Evolutionary conservation across 345 rosid genomes (phyloP).

Genomic region (Luvunga scandens): DNA sequence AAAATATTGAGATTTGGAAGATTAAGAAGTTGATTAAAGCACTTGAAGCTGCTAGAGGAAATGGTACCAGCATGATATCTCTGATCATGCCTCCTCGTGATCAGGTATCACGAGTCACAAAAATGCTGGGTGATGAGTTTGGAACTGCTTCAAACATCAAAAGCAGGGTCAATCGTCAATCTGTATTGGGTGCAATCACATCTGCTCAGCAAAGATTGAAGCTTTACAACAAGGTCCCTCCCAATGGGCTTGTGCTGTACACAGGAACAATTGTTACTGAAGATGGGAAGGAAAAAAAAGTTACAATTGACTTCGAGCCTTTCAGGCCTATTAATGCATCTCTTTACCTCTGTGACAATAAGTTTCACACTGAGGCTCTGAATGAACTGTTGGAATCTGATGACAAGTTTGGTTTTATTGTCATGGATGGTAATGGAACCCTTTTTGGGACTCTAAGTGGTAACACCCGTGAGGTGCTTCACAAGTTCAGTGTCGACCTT

Average conservation of each 20-base stretch:
- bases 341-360: conserved; percentile 81
- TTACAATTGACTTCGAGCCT: conserved; percentile 88
- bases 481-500: conserved; percentile 82
- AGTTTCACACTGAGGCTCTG: conserved; percentile 84
- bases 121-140: conserved; percentile 95
- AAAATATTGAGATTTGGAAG: conserved; percentile 94
- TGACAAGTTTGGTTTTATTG: conserved; percentile 89
- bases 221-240: conserved; percentile 85
- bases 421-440: conserved; percentile 95
- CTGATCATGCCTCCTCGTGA: conserved; percentile 97
- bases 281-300: conserved; percentile 93
- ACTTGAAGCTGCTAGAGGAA: conserved; percentile 85
- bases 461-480: conserved; percentile 86
- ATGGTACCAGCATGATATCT: conserved; percentile 96
- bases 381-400: conserved; percentile 85
- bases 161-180: conserved; percentile 87
- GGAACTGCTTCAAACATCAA: conserved; percentile 96
- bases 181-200: conserved; percentile 87
- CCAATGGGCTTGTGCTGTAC: conserved; percentile 87
- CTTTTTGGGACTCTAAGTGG: conserved; percentile 91
- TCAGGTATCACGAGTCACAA: conserved; percentile 84
- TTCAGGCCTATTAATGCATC: conserved; percentile 95
- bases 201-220: conserved; percentile 94
- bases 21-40: conserved; percentile 89
- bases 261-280: conserved; percentile 81